Evolutionary conservation across 805 yeast species (phyloP), one percentile per base, ranked within the genome.

Genomic region (Saccharomycopsis guyanensis): DNA sequence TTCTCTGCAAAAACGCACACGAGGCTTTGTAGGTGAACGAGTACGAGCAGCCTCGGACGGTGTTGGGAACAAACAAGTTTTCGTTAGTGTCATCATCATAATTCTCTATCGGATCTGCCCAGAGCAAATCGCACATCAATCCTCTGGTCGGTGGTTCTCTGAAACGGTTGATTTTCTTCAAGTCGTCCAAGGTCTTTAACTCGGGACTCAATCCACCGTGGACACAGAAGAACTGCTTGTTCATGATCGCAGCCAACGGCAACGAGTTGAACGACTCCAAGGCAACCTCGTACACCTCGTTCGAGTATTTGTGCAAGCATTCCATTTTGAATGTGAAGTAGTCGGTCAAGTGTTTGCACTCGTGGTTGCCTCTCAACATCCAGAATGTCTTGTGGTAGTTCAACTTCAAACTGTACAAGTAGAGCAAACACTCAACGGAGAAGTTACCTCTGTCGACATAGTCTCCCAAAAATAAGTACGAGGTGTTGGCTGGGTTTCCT

Each of bases 201-300:
- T 87, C 93, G 3, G 96, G 96, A 7, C 96, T 86, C 10, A 91
- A 70, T 12, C 97, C 97, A 43, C 97, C 98, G 61, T 91, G 98
- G 43, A 88, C 95, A 64, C 97, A 91, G 60, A 91, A 83, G 56
- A 89, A 91, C 64, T 91, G 97, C 52, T 80, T 80, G 66, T 88
- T 89, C 91, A 91, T 84, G 22, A 91, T 70, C 0, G 97, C 97
- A 1, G 94, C 95, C 54, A 91, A 71, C 4, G 97, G 97, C 49
- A 91, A 67, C 0, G 93, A 79, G 59, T 86, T 86, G 66, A 91
- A 91, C 10, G 95, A 82, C 24, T 69, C 67, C 57, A 89, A 73
- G 51, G 86, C 80, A 15, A 80, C 82, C 46, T 82, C 81, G 63
- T 86, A 91, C 13, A 91, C 69, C 1, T 60, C 61, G 31, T 57